phyloP scores from a whole-genome alignment of 169 alveolate genomes.

The Eimeria zaria region DNA sequence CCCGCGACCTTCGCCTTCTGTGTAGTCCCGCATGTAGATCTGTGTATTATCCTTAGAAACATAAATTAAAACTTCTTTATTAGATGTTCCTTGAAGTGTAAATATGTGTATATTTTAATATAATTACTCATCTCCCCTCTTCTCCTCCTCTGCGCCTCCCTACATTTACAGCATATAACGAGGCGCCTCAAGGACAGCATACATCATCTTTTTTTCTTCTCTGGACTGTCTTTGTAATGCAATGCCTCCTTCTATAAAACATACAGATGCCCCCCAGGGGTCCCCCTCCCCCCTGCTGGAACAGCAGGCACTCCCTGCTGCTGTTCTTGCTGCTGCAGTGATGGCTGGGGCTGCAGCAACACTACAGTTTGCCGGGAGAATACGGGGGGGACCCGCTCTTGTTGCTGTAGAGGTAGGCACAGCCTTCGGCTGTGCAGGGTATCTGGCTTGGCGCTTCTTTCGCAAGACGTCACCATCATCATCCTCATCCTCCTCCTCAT shows the following conservation, averaged over 20 bases:
- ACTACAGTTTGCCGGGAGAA: neutral
- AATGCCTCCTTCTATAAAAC: neutral
- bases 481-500: too few species aligned
- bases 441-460: neutral
- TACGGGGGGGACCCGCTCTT: neutral
- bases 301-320: neutral
- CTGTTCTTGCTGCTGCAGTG: neutral
- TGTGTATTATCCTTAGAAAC: neutral
- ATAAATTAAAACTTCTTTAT: neutral
- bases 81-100: neutral
- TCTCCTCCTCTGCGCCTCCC: neutral
- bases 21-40: neutral
- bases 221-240: neutral
- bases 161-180: neutral
- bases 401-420: constrained; percentile 24
- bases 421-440: neutral
- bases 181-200: neutral
- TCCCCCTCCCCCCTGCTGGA: neutral
- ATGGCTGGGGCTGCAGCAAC: constrained; percentile 21
- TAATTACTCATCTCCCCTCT: neutral
- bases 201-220: neutral
- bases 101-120: neutral
- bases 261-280: neutral
- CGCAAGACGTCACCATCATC: neutral
- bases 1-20: neutral